Evolutionary conservation across 129 eudicot species (phyloP).

Genomic region (Ambrosia artemisiifolia): DNA sequence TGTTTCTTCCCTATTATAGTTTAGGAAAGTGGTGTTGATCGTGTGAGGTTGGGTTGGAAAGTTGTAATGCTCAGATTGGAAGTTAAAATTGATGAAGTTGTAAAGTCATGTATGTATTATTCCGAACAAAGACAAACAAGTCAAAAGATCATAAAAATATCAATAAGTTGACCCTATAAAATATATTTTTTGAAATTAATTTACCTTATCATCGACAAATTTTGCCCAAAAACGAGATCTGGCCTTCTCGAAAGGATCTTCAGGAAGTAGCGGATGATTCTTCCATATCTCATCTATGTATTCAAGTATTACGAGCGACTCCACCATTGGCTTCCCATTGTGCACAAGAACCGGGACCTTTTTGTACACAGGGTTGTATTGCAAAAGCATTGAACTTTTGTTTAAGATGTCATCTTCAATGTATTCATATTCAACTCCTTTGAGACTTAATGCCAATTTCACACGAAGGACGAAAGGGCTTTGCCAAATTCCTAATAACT

Average conservation of each 20-base stretch:
- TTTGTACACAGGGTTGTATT: conserved; percentile 35
- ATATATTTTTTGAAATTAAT: no score
- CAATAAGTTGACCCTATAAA: not conserved
- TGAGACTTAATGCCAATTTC: conserved; percentile 29
- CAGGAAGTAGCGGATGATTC: conserved; percentile 29
- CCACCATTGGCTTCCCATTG: conserved; percentile 34
- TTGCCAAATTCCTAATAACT: conserved; percentile 37
- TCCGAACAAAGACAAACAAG: not conserved
- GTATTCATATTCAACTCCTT: conserved; percentile 36
- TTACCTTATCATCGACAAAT: conserved; percentile 39
- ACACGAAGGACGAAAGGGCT: conserved; percentile 33
- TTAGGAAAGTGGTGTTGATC: no score
- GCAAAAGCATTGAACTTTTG: conserved; percentile 36
- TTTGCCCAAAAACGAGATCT: conserved; percentile 42
- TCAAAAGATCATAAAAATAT: no score
- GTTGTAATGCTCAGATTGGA: no score
- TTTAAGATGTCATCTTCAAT: conserved; percentile 32
- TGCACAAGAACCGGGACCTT: conserved; percentile 46
- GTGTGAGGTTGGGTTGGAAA: no score
- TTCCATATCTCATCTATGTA: conserved; percentile 51
- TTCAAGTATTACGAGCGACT: conserved; percentile 40
- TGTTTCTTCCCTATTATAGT: no score
- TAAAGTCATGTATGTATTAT: no score
- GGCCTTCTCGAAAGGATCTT: conserved; percentile 36
- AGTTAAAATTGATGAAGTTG: no score